Conservation (phyloP, 2,329 filamentous ascomycete genomes). For the Torrubiellomyces zombiae region DNA sequence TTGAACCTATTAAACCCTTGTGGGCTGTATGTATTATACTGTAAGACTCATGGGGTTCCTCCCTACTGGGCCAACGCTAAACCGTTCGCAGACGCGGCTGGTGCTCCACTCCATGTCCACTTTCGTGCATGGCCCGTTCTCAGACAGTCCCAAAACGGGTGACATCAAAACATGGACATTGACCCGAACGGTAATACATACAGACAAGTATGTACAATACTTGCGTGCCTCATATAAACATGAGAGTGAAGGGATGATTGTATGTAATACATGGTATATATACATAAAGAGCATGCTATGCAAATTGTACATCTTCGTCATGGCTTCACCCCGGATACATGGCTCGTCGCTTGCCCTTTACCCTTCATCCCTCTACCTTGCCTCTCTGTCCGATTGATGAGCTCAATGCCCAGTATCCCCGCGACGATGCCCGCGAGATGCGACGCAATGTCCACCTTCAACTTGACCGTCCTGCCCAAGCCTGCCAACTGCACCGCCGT, state of each 20-base stretch:
- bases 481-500: constrained; percentile 32
- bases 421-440: constrained; percentile 34
- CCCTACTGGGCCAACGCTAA: too few species aligned
- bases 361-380: constrained; percentile 3
- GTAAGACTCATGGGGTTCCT: too few species aligned
- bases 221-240: too few species aligned
- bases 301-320: not conserved
- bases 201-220: not conserved
- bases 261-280: too few species aligned
- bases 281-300: constrained; percentile 1
- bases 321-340: not conserved
- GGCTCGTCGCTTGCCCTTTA: constrained; percentile 5
- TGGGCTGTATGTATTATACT: too few species aligned
- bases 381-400: constrained; percentile 10
- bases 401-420: constrained; percentile 25
- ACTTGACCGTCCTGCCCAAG: constrained; percentile 23
- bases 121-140: too few species aligned
- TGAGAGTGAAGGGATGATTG: too few species aligned
- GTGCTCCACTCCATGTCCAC: not conserved
- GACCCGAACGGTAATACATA: too few species aligned
- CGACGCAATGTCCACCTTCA: constrained; percentile 32
- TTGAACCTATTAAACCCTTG: too few species aligned
- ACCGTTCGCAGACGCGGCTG: not conserved
- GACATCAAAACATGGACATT: too few species aligned
- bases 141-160: too few species aligned